A percentile compares a stretch with the other conserved stretches of the same genome.
Conservation (phyloP, 2,329 filamentous ascomycete genomes). For the Monosporascus sp. region DNA sequence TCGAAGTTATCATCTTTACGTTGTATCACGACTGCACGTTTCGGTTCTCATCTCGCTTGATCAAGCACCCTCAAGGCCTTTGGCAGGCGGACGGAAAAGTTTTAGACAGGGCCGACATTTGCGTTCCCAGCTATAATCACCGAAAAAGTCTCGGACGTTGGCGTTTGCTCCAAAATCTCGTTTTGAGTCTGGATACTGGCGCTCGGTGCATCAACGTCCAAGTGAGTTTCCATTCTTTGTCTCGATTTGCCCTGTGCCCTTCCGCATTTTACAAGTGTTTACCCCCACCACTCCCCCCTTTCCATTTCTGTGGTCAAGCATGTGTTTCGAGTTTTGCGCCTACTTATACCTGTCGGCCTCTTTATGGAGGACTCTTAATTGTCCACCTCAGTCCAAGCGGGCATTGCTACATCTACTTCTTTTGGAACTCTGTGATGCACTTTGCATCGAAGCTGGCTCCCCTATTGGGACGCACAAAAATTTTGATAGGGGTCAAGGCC, state of each 20-base stretch:
- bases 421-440: no score
- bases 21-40: conserved; percentile 19
- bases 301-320: no score
- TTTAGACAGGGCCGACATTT: conserved; percentile 22
- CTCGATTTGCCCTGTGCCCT: neutral
- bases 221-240: conserved; percentile 10
- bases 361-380: no score
- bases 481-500: no score
- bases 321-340: no score
- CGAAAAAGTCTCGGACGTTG: conserved; percentile 24
- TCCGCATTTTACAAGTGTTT: neutral
- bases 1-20: conserved; percentile 14
- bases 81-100: conserved; percentile 13
- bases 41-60: conserved; percentile 11
- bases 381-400: no score
- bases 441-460: no score
- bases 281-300: neutral
- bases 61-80: conserved; percentile 14
- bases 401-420: no score
- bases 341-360: no score
- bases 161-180: conserved; percentile 28
- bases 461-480: no score
- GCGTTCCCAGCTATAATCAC: conserved; percentile 24
- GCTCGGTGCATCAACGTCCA: conserved; percentile 16
- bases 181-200: conserved; percentile 27